Evolutionary conservation across 306 rosid genomes (phyloP).

Genomic region (Cucumis hystrix): DNA sequence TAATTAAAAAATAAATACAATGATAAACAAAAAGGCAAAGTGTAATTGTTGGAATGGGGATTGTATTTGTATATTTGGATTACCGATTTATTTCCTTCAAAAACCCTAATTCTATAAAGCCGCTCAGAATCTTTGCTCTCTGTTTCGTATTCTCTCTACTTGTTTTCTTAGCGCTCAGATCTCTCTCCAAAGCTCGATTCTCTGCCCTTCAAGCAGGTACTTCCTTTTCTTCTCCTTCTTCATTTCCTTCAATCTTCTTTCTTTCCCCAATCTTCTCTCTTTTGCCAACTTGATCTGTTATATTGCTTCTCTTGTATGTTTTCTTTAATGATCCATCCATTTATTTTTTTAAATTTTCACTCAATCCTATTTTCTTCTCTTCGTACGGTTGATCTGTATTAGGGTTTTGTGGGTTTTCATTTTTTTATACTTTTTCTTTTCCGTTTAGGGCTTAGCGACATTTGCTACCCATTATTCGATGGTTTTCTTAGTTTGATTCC

Average conservation of each 20-base stretch:
- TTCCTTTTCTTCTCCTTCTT: background rate
- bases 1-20: too few species aligned
- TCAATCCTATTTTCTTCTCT: background rate
- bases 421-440: background rate
- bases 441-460: background rate
- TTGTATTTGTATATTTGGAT: too few species aligned
- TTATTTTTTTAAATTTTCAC: background rate
- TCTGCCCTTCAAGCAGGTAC: conserved; percentile 9
- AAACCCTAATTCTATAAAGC: conserved; percentile 4
- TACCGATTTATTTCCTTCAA: background rate
- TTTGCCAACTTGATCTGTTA: background rate
- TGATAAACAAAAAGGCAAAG: background rate
- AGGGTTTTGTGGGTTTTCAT: background rate
- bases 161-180: conserved; percentile 1
- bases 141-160: conserved; percentile 1
- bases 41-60: too few species aligned
- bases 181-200: conserved; percentile 8
- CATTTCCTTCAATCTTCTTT: background rate
- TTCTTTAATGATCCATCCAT: background rate
- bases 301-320: too few species aligned
- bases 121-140: conserved; percentile 5
- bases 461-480: background rate
- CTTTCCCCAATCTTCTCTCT: background rate
- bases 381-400: background rate
- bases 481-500: background rate